A percentile compares a stretch with the other conserved stretches of the same genome.
Conservation (phyloP, 371 early-diverging fungal species). For the Mortierella sp. region DNA sequence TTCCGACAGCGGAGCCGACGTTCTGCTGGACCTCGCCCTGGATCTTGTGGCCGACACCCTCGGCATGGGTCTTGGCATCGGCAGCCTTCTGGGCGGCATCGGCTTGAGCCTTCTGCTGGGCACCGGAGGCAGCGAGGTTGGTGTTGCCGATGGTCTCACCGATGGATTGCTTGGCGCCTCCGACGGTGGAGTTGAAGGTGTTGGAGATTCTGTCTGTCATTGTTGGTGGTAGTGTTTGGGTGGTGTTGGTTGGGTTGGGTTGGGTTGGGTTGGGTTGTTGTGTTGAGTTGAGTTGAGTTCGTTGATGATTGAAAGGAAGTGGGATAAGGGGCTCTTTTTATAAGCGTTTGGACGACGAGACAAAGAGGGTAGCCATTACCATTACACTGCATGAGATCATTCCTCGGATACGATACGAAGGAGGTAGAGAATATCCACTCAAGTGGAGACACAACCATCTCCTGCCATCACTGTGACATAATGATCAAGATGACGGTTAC, state of each 20-base stretch:
- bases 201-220: conserved; percentile 17
- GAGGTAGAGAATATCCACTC: too few relatives aligned
- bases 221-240: too few relatives aligned
- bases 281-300: background rate
- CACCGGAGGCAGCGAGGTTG: conserved; percentile 33
- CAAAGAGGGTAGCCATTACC: background rate
- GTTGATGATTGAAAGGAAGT: background rate
- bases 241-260: background rate
- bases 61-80: conserved; percentile 17
- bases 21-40: conserved; percentile 60
- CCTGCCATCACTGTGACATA: too few relatives aligned
- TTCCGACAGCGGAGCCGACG: conserved; percentile 54
- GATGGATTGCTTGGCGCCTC: conserved; percentile 37
- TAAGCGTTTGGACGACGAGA: background rate
- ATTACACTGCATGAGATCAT: background rate
- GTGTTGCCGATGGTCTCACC: conserved; percentile 33
- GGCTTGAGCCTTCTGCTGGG: conserved; percentile 31
- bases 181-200: conserved; percentile 26
- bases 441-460: too few relatives aligned
- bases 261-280: background rate
- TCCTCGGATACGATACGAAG: background rate
- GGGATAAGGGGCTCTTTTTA: background rate
- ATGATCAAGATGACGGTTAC: too few relatives aligned
- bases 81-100: conserved; percentile 1
- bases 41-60: conserved; percentile 49